These are phyloP conservation scores for Vitis labrusca DNA, from an alignment of 164 flowering plant species.

Conservation along the genomic window DNA sequence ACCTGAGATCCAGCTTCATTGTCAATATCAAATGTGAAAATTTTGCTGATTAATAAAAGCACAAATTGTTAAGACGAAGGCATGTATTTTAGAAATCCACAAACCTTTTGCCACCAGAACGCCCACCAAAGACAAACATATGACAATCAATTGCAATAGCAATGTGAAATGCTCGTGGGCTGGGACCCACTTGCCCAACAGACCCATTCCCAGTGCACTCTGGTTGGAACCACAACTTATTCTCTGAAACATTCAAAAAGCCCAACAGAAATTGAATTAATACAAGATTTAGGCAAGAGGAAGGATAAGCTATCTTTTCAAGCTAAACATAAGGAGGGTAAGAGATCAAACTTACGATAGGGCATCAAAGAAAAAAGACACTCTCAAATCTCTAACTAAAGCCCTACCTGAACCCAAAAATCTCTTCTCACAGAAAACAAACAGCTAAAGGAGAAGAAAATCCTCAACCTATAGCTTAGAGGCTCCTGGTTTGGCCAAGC, in stretches of 20 bases:
- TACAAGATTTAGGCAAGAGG: too few relatives aligned
- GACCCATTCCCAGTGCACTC: slow-evolving; percentile 89
- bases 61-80: background rate
- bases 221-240: slow-evolving; percentile 88
- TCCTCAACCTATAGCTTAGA: too few relatives aligned
- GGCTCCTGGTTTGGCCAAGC: too few relatives aligned
- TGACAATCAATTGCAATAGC: slow-evolving; percentile 87
- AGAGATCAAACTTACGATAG: too few relatives aligned
- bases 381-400: too few relatives aligned
- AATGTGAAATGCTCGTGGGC: slow-evolving; percentile 91
- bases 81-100: slow-evolving; percentile 1
- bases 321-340: too few relatives aligned
- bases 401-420: too few relatives aligned
- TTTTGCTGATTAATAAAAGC: background rate
- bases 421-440: too few relatives aligned
- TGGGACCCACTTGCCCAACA: slow-evolving; percentile 84
- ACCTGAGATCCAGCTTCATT: slow-evolving; percentile 47
- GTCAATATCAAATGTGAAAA: slow-evolving; percentile 1
- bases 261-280: background rate
- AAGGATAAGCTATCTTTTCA: too few relatives aligned
- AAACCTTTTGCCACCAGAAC: slow-evolving; percentile 77
- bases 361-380: too few relatives aligned
- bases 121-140: slow-evolving; percentile 97
- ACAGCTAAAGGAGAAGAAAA: too few relatives aligned
- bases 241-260: slow-evolving; percentile 51